Base-by-base conservation (phyloP, 2,329 filamentous ascomycete genomes). In the Phaeosphaeria sp. region DNA sequence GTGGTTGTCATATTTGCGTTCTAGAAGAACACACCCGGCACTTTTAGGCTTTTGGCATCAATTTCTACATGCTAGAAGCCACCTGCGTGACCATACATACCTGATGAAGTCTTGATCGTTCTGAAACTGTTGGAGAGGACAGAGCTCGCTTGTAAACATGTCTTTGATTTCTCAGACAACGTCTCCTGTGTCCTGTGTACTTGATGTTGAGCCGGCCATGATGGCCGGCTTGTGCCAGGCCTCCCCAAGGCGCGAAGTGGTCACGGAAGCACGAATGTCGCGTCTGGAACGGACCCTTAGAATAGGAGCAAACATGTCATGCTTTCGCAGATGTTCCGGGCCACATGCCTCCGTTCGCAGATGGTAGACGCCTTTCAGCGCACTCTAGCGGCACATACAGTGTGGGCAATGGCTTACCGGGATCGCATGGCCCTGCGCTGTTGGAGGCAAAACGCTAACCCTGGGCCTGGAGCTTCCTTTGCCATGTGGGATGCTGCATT, bases 1-100 rank as follows among this genome's bases (percentile, higher is more conserved):
- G 70, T 75, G 74, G 76, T 71, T 76, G 77, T 80, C 78, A 80
- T 79, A 79, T 79, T 79, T 78, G 72, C 75, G 78, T 76, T 74
- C 77, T 68, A 79, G 72, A 79, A 60, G 56, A 68, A 66, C 46
- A 48, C 52, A 52, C 53, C 30, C 55, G 74, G 72, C 73, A 71
- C 71, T 67, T 72, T 76, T 75, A 74, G 72, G 70, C 73, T 76
- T 72, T 60, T 68, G 71, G 68, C 65, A 67, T 69, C 68, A 52
- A 50, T 47, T 62, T 70, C 65, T 33, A 67, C 73, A 60, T 63
- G 69, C 69, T 70, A 68, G 69, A 68, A 73, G 72, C 71, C 68
- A 78, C 74, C 72, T 76, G 75, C 68, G 73, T 76, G 70, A 73
- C 75, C 72, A 62, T 56, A 76, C 73, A 76, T 71, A 23, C 22